Evolutionary conservation across 2,329 filamentous ascomycete species (phyloP), one percentile per base, ranked within the genome.

Genomic region (Monosporascus sp.): DNA sequence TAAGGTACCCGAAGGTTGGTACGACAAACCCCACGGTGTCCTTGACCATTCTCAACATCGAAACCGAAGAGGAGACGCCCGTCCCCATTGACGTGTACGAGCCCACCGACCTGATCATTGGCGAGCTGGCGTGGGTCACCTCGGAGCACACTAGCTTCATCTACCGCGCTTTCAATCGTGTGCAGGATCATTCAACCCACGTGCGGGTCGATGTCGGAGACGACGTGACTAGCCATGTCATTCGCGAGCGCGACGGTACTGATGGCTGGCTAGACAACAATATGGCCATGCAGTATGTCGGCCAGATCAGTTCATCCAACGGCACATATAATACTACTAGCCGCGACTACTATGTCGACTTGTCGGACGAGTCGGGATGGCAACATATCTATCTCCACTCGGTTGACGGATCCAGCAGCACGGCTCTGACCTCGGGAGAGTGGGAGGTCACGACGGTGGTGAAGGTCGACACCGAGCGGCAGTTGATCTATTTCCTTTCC

Each of bases 1-100:
- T 89, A 47, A 75, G 84, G 14, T 88, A 89, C 58, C 85, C 85
- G 44, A 88, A 88, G 67, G 84, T 87, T 11, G 84, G 84, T 47
- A 79, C 79, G 47, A 85, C 76, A 55, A 88, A 88, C 61, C 85
- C 85, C 0, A 85, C 80, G 0, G 84, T 74, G 1, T 71, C 76
- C 17, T 75, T 88, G 56, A 81, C 81, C 51, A 63, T 89, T 1
- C 69, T 88, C 3, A 71, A 80, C 20, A 65, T 87, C 14, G 71
- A 70, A 3, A 72, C 73, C 2, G 70, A 74, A 6, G 68, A 78
- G 43, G 69, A 72, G 46, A 70, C 70, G 1, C 61, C 72, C 0
- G 69, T 87, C 2, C 64, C 76, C 0, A 75, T 86, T 20, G 75
- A 81, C 17, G 81, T 78, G 0, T 88, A 84, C 63, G 70, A 78